A percentile compares a stretch with the other conserved stretches of the same genome.
Evolutionary conservation across 495 filamentous ascomycete species (phyloP).

Genomic region (Podospora pseudoanserina): DNA sequence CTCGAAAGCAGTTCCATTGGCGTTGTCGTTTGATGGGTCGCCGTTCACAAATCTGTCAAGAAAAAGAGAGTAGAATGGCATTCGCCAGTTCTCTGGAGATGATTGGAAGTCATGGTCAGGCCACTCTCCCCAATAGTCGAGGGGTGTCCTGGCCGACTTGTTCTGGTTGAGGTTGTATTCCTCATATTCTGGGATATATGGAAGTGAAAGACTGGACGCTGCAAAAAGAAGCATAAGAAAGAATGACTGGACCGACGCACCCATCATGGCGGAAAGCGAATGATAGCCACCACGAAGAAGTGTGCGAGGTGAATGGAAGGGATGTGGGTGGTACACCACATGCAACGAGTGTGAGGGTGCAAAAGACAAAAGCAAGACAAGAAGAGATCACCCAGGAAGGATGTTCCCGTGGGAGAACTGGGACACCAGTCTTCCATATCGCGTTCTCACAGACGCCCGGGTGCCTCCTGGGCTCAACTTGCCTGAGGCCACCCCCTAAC

Average conservation of each 20-base stretch:
- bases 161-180: slow-evolving; percentile 64
- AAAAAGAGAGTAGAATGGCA: slow-evolving; percentile 66
- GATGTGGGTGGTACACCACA: slow-evolving; percentile 11
- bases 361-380: slow-evolving; percentile 6
- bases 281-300: slow-evolving; percentile 4
- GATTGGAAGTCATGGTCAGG: slow-evolving; percentile 49
- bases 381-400: slow-evolving; percentile 7
- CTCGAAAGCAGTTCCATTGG: slow-evolving; percentile 66
- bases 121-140: slow-evolving; percentile 63
- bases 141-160: slow-evolving; percentile 51
- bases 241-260: slow-evolving; percentile 11
- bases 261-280: slow-evolving; percentile 8
- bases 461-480: background rate
- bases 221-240: slow-evolving; percentile 16
- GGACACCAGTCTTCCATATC: slow-evolving; percentile 4
- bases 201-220: slow-evolving; percentile 33
- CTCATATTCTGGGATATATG: slow-evolving; percentile 51
- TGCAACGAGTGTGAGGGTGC: slow-evolving; percentile 1
- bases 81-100: slow-evolving; percentile 65
- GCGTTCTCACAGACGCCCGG: background rate
- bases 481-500: background rate
- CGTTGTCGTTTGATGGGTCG: slow-evolving; percentile 67
- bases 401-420: background rate
- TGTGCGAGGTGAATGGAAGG: slow-evolving; percentile 6
- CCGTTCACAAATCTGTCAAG: slow-evolving; percentile 69